Percentiles rank a stretch among this genome's conserved stretches.
Evolutionary conservation across 208 protist species (phyloP).

Genomic region (Leishmania gerbilli): DNA sequence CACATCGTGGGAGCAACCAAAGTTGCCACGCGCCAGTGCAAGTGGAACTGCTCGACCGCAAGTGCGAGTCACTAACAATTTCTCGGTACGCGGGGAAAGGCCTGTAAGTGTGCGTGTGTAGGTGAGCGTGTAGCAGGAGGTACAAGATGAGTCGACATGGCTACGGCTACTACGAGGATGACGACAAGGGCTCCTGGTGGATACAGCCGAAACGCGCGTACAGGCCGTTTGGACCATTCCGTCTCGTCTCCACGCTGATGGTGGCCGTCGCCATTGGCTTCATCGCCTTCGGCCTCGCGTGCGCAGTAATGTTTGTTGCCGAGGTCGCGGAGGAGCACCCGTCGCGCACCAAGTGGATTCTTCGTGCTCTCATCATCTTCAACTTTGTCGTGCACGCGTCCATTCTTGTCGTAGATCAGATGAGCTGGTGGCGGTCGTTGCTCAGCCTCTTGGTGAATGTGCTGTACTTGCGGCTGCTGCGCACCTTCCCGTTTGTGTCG

Average conservation of each 20-base stretch:
- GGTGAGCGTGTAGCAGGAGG: not conserved
- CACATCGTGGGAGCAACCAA: not conserved
- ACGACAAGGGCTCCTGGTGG: constrained; percentile 30
- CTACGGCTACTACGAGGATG: constrained; percentile 14
- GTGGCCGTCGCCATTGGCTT: constrained; percentile 32
- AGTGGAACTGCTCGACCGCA: not conserved
- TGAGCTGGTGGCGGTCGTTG: constrained; percentile 54
- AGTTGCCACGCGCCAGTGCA: too few species aligned
- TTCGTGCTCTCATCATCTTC: constrained; percentile 38
- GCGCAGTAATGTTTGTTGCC: constrained; percentile 39
- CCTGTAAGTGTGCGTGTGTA: constrained; percentile 1
- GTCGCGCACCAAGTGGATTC: constrained; percentile 30
- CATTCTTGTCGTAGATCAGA: constrained; percentile 51
- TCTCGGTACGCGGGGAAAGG: not conserved
- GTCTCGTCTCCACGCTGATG: constrained; percentile 51
- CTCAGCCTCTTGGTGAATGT: constrained; percentile 51
- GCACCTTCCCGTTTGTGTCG: constrained; percentile 47
- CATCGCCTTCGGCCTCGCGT: constrained; percentile 43
- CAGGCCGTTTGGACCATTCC: constrained; percentile 49
- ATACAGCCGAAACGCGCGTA: constrained; percentile 25
- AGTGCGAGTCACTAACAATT: not conserved
- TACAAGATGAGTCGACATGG: not conserved
- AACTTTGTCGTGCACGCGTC: constrained; percentile 41
- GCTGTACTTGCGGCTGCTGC: constrained; percentile 48
- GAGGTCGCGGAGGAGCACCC: constrained; percentile 65